phyloP scores from a whole-genome alignment of 306 rosid genomes.

The Pyrus pyrifolia region DNA sequence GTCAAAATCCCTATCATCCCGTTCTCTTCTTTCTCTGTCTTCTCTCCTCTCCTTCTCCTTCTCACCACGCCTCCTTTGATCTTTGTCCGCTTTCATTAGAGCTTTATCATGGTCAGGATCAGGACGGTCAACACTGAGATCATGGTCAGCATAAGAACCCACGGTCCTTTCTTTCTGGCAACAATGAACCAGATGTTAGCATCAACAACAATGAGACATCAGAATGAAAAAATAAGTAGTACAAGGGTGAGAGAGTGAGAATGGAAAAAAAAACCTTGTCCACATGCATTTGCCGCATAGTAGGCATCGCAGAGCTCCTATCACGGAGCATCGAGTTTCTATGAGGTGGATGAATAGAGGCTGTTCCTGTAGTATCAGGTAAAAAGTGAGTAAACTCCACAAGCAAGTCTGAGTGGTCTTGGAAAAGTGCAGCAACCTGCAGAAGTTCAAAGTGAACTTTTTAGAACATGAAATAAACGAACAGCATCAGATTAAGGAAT shows the following conservation, averaged over 20 bases:
- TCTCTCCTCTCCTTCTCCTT: conserved; percentile 82
- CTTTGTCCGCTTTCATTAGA: conserved; percentile 65
- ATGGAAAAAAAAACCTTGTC: conserved; percentile 60
- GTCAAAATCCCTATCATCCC: conserved; percentile 74
- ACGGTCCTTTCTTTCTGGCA: conserved; percentile 68
- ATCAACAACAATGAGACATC: background rate
- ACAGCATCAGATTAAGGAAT: conserved; percentile 9
- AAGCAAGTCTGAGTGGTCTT: conserved; percentile 77
- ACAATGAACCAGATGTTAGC: conserved; percentile 24
- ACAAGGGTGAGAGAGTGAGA: background rate
- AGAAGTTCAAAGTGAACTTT: conserved; percentile 17
- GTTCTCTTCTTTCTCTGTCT: conserved; percentile 75
- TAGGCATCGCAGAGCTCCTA: conserved; percentile 74
- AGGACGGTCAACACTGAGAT: conserved; percentile 83
- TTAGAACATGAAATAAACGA: conserved; percentile 12
- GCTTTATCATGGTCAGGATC: conserved; percentile 70
- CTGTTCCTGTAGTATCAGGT: conserved; percentile 65
- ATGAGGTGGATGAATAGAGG: conserved; percentile 48
- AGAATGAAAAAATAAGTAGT: conserved; percentile 15
- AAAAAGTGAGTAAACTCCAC: conserved; percentile 82
- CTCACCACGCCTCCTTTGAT: conserved; percentile 72
- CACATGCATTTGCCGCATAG: conserved; percentile 52
- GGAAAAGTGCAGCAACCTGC: conserved; percentile 88
- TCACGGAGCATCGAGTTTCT: conserved; percentile 67
- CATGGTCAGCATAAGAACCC: conserved; percentile 65